Conservation (phyloP, 805 yeast genomes). For the Saturnispora gosingensis region DNA sequence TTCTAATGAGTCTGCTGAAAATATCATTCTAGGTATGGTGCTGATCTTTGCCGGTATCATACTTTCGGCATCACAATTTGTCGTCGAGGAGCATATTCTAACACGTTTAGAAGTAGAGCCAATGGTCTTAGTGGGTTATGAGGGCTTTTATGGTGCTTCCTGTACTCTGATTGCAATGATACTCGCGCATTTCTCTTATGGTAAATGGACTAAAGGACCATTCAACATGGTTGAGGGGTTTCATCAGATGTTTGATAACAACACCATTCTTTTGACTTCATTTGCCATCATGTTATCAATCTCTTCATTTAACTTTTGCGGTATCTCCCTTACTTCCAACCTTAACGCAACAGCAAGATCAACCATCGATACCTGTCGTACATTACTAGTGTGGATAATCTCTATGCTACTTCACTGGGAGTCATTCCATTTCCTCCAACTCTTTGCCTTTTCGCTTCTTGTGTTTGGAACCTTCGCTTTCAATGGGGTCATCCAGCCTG, state of each 20-base stretch:
- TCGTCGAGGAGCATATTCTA: conserved; percentile 63
- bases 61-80: conserved; percentile 71
- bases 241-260: conserved; percentile 36
- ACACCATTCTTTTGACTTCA: conserved; percentile 42
- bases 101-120: conserved; percentile 47
- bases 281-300: conserved; percentile 63
- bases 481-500: conserved; percentile 57
- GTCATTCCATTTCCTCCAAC: conserved; percentile 49
- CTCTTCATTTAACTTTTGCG: conserved; percentile 63
- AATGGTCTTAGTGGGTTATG: conserved; percentile 58
- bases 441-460: conserved; percentile 51
- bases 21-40: conserved; percentile 45
- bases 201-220: conserved; percentile 31
- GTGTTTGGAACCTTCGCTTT: conserved; percentile 68
- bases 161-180: conserved; percentile 39
- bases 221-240: conserved; percentile 49
- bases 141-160: conserved; percentile 57
- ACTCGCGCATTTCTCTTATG: conserved; percentile 33
- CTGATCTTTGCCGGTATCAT: conserved; percentile 53
- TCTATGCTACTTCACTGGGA: conserved; percentile 74
- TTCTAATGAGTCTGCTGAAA: conserved; percentile 8
- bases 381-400: conserved; percentile 65
- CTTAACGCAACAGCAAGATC: conserved; percentile 72
- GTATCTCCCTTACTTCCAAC: conserved; percentile 55
- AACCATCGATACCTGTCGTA: conserved; percentile 70